A percentile compares a stretch with the other conserved stretches of the same genome.
Evolutionary conservation across 352 stramenopile species (phyloP).

Genomic region (Globisporangium spiculum): DNA sequence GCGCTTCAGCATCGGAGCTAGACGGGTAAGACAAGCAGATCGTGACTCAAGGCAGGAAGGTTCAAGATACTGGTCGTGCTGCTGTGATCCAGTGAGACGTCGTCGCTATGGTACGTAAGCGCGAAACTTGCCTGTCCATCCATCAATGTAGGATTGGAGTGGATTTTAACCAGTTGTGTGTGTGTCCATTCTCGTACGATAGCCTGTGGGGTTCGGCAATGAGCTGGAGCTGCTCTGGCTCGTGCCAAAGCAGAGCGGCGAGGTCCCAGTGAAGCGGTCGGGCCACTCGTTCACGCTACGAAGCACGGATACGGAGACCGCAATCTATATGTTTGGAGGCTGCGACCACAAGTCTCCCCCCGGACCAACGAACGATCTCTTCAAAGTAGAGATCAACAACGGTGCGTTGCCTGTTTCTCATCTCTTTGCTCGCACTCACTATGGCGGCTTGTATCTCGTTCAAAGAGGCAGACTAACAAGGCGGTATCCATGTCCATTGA

Average conservation of each 20-base stretch:
- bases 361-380: conserved; percentile 93
- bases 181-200: not conserved
- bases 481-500: not conserved
- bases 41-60: not conserved
- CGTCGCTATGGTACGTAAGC: not conserved
- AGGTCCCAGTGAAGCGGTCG: conserved; percentile 93
- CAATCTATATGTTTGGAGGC: conserved; percentile 86
- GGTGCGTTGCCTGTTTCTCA: conserved; percentile 21
- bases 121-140: not conserved
- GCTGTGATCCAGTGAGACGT: not conserved
- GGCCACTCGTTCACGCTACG: conserved; percentile 94
- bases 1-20: not conserved
- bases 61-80: not conserved
- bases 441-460: not conserved
- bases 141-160: not conserved
- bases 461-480: not conserved
- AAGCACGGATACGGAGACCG: conserved; percentile 59
- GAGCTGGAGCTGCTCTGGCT: conserved; percentile 90
- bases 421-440: no score
- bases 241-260: conserved; percentile 87
- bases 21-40: not conserved
- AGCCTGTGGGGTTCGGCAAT: conserved; percentile 75
- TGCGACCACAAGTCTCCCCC: conserved; percentile 90
- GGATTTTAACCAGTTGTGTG: not conserved
- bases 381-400: conserved; percentile 90